Conservation (phyloP, 2,329 filamentous ascomycete species). For the Fusarium metavorans region DNA sequence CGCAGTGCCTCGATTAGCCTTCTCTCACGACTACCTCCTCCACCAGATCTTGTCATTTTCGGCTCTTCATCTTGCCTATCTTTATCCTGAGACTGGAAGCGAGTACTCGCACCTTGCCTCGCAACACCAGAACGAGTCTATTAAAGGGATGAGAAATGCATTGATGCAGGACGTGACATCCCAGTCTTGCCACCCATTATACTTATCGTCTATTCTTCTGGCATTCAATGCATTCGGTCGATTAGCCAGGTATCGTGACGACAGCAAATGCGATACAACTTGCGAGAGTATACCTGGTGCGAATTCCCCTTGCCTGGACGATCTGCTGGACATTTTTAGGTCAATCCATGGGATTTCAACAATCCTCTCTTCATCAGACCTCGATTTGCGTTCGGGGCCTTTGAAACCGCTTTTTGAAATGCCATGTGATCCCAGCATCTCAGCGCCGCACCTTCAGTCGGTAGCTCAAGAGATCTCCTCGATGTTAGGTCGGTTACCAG, state of each 20-base stretch:
- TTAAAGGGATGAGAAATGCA: not conserved
- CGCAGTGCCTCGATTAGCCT: not conserved
- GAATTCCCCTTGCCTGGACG: not conserved
- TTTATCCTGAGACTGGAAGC: not conserved
- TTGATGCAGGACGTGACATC: not conserved
- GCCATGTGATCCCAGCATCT: not conserved
- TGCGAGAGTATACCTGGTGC: not conserved
- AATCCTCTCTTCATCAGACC: not conserved
- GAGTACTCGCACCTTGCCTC: not conserved
- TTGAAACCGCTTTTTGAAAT: not conserved
- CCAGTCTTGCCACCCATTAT: not conserved
- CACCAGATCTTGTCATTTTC: not conserved
- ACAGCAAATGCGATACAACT: not conserved
- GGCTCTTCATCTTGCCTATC: not conserved
- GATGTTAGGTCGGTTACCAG: not conserved
- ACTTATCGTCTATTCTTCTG: not conserved
- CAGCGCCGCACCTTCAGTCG: not conserved
- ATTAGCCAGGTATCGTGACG: not conserved
- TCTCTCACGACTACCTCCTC: not conserved
- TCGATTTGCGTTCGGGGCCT: not conserved
- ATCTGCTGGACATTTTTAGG: not conserved
- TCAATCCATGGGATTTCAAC: not conserved
- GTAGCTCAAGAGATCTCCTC: not conserved
- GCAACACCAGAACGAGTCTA: not conserved
- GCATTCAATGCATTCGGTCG: not conserved